Evolutionary conservation across 148 eudicot species (phyloP), one percentile per base, ranked within the genome.

Genomic region (Salicornia ramosissima): DNA sequence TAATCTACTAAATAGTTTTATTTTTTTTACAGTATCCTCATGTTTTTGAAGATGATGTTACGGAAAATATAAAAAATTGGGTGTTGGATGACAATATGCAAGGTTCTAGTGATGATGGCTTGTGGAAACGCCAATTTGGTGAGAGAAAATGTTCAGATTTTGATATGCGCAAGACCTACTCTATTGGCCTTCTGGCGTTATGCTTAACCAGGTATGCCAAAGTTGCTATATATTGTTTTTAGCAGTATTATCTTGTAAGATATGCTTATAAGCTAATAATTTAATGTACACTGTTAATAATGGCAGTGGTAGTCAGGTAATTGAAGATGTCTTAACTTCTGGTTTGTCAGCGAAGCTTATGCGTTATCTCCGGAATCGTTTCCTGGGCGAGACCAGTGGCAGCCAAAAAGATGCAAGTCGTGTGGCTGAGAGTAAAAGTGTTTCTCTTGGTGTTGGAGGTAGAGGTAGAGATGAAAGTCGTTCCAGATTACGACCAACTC

Each of bases 281-380:
- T 28, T 42, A 5, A 49, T 21, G 33, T 42, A 65, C 15, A 8
- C 12, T 33, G 31, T 65, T 80, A 47, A 73, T 70, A 30, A 62
- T 79, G 82, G 80, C 86, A 92, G 99, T 66, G 96, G 88, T 71
- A 88, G 86, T 86, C 93, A 86, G 65, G 81, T 90, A 64, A 92
- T 91, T 71, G 99, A 94, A 85, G 96, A 90, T 65, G 96, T 91
- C 54, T 74, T 94, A 75, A 86, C 92, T 28, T 88, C 97, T 77
- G 97, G 99, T 50, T 77, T 94, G 75, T 80, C 99, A 34, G 91
- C 91, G 39, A 90, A 87, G 85, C 83, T 94, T 56, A 94, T 94
- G 96, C 93, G 88, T 57, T 91, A 83, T 79, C 90, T 94, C 73
- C 97, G 99, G 13, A 56, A 68, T 65, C 85, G 93, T 76, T 82